phyloP scores from a whole-genome alignment of 441 rosid species.

The Pelargonium myrrhifolium region DNA sequence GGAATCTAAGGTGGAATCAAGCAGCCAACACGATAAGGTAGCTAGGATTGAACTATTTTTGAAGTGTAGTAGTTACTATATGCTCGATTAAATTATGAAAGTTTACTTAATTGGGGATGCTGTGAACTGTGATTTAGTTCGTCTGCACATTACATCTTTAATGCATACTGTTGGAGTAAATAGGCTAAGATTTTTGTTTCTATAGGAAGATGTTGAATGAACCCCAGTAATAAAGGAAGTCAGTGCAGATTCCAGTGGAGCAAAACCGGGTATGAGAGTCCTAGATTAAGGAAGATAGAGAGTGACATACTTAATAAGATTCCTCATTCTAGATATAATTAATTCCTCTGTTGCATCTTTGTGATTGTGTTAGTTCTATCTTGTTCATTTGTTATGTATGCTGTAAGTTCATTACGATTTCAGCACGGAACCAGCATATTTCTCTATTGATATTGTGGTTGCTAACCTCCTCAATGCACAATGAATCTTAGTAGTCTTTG shows the following conservation, averaged over 20 bases:
- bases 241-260: not conserved
- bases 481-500: not conserved
- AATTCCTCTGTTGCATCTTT: not conserved
- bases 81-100: too few relatives aligned
- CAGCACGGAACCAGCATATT: not conserved
- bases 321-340: not conserved
- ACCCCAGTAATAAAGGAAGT: too few relatives aligned
- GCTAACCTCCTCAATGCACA: not conserved
- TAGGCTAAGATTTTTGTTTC: too few relatives aligned
- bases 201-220: too few relatives aligned
- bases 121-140: too few relatives aligned
- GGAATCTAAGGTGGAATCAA: slow-evolving; percentile 26
- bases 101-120: too few relatives aligned
- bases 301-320: too few relatives aligned
- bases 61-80: not conserved
- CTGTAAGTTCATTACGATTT: too few relatives aligned
- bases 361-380: too few relatives aligned
- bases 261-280: not conserved
- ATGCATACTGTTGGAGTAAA: too few relatives aligned
- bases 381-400: not conserved
- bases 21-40: slow-evolving; percentile 34
- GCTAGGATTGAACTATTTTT: slow-evolving; percentile 8
- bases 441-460: not conserved
- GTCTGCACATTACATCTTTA: too few relatives aligned
- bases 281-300: not conserved